phyloP scores from a whole-genome alignment of 192 early-diverging fungal genomes.

The Backusella psychrophila region DNA sequence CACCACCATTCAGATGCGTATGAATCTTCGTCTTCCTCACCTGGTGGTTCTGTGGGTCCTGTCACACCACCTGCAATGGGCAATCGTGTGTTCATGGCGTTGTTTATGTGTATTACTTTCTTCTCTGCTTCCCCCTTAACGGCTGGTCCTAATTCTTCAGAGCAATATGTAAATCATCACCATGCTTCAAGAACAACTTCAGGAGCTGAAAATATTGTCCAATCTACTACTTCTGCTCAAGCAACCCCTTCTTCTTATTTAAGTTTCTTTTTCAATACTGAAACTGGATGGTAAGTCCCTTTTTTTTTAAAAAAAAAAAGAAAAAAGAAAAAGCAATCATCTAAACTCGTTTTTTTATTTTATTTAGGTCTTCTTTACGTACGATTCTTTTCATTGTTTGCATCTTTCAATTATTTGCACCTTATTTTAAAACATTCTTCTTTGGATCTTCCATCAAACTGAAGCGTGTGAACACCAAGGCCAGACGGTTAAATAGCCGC shows the following conservation, averaged over 20 bases:
- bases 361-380: conserved; percentile 5
- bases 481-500: neutral
- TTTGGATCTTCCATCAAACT: conserved; percentile 12
- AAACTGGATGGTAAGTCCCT: conserved; percentile 1
- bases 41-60: conserved; percentile 11
- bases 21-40: conserved; percentile 23
- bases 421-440: conserved; percentile 13
- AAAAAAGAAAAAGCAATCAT: too few species aligned
- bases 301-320: neutral
- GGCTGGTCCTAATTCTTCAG: conserved; percentile 17
- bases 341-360: neutral
- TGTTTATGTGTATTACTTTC: conserved; percentile 58
- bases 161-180: conserved; percentile 26
- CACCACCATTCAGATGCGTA: neutral
- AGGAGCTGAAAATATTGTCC: neutral
- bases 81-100: conserved; percentile 53
- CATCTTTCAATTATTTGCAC: conserved; percentile 16
- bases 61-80: conserved; percentile 30
- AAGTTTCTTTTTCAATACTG: conserved; percentile 6
- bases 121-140: conserved; percentile 43
- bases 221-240: neutral
- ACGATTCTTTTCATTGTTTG: conserved; percentile 15
- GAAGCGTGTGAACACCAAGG: neutral
- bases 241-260: neutral
- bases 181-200: conserved; percentile 27